Evolutionary conservation across 352 stramenopile genomes (phyloP), one percentile per base, ranked within the genome.

Genomic region (Thalassiosira mediterranea): DNA sequence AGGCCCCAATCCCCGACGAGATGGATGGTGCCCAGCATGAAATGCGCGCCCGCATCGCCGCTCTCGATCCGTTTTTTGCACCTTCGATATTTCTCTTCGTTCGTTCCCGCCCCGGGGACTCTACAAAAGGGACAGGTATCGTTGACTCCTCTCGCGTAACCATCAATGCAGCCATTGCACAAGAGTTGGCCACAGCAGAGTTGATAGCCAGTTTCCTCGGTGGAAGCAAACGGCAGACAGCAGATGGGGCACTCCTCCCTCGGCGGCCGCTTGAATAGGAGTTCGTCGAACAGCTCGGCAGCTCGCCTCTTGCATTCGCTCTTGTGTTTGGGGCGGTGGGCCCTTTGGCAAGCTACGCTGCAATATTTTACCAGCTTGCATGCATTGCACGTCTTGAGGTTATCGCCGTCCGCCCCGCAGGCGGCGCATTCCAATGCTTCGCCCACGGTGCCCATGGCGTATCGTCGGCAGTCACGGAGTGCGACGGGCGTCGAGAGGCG

Each of bases 341-440:
- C 60, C 28, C 52, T 58, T 23, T 70, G 60, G 26, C 60, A 70
- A 26, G 60, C 19, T 25, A 63, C 31, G 32, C 31, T 70, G 60
- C 60, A 70, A 46, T 70, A 70, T 38, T 29, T 15, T 42, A 61
- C 60, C 5, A 57, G 31, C 49, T 70, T 58, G 29, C 60, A 70
- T 38, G 46, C 60, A 3, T 15, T 63, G 47, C 60, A 62, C 19
- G n/a, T 62, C 42, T 70, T 70, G 8, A 71, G 51, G 10, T 49
- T 48, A 4, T 51, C 31, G 21, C 51, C n/a, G n/a, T 51, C 47
- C n/a, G 19, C 2, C 13, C 56, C 56, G 21, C 73, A 82, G 23
- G 37, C 38, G 21, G 37, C 29, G 28, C 73, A 82, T n/a, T n/a
- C n/a, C n/a, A n/a, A n/a, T n/a, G n/a, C n/a, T n/a, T n/a, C n/a